Base-by-base conservation (phyloP, 768 basidiomycete genomes). In the Coprinopsis sp. region DNA sequence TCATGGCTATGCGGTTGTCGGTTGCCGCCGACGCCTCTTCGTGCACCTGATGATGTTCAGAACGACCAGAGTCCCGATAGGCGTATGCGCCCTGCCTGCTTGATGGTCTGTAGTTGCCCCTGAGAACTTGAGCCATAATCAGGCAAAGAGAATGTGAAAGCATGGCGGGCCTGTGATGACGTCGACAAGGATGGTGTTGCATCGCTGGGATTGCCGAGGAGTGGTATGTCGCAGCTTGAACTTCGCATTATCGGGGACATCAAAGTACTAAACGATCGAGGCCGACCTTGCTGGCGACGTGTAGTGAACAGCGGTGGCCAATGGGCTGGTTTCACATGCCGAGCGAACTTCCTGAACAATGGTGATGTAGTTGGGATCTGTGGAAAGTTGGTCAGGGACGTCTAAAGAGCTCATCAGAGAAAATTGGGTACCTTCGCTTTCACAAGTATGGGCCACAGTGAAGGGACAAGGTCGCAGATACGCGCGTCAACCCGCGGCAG, bases 381-480 rank as follows among this genome's bases (percentile, higher is more conserved):
- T 11, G 37, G 10, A 7, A 36, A 23, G 36, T n/a, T 30, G 19
- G 36, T 18, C n/a, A 34, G 33, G 19, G 27, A 37, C 36, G 6
- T 42, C 37, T 11, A 29, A 11, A 27, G 34, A 24, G 34, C 13
- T 22, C 16, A 23, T 33, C 24, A 34, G 33, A 22, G 51, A 16
- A 38, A 38, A 10, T 28, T 2, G 48, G 69, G 40, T 47, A 79
- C 79, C 71, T 53, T 67, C 49, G 12, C 65, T 62, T 47, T 64
- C 59, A 53, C 74, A 75, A 82, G 50, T 7, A 64, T 63, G 16
- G 66, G 61, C 80, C 80, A 82, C 50, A 73, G 78, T 37, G 56
- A 59, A 22, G 79, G 77, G 13, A 72, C 71, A 36, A 82, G 68
- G n/a, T 68, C 54, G 3, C 72, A 67, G 44, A 64, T 82, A 82